phyloP scores from a whole-genome alignment of 2,329 filamentous ascomycete species.

The Aspergillus jensenii region DNA sequence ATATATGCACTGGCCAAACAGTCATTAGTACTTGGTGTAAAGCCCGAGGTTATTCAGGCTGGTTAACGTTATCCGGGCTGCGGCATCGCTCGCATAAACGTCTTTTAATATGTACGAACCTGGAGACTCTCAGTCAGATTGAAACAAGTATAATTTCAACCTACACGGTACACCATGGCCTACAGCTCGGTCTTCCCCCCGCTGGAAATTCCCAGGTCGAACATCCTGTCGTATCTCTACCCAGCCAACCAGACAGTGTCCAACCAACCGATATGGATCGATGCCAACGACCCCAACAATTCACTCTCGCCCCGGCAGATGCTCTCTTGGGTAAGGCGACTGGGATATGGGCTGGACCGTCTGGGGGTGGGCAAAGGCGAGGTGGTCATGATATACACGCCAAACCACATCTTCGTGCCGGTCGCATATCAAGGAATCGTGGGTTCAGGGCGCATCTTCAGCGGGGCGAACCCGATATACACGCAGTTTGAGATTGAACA shows the following conservation, averaged over 20 bases:
- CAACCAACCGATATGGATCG: conserved; percentile 13
- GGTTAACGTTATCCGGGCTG: neutral
- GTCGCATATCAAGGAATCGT: conserved; percentile 13
- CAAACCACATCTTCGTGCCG: conserved; percentile 14
- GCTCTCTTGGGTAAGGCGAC: conserved; percentile 9
- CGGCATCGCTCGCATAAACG: no score
- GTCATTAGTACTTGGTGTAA: no score
- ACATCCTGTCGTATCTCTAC: conserved; percentile 14
- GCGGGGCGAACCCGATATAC: conserved; percentile 10
- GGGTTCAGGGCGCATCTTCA: conserved; percentile 11
- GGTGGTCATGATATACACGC: conserved; percentile 12
- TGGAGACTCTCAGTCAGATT: no score
- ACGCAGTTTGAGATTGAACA: conserved; percentile 11
- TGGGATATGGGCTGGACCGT: conserved; percentile 10
- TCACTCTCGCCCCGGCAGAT: conserved; percentile 11
- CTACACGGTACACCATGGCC: neutral
- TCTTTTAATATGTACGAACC: no score
- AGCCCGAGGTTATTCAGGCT: no score
- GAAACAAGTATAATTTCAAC: no score
- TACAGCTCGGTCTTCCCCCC: conserved; percentile 7
- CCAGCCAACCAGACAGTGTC: conserved; percentile 9
- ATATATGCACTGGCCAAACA: no score
- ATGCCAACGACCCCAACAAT: conserved; percentile 6
- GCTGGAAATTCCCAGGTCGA: conserved; percentile 6
- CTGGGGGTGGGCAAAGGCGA: neutral